A percentile compares a stretch with the other conserved stretches of the same genome.
phyloP scores from a whole-genome alignment of 805 yeast species.

The Hanseniaspora clermontiae region DNA sequence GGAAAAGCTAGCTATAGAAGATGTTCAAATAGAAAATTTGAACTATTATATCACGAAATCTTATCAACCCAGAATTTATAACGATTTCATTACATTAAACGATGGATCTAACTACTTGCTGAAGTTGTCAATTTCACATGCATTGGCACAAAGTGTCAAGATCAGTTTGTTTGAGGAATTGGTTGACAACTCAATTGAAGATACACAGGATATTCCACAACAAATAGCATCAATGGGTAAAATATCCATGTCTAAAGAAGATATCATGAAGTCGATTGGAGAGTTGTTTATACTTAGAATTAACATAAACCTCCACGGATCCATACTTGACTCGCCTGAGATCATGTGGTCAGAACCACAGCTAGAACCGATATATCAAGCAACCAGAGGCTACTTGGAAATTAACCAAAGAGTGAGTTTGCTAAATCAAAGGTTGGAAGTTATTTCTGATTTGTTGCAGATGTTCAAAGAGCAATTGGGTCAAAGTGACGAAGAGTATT shows the following conservation, averaged over 20 bases:
- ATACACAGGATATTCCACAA: conserved; percentile 92
- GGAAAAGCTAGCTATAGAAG: conserved; percentile 79
- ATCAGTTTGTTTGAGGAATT: conserved; percentile 90
- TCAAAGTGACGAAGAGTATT: conserved; percentile 82
- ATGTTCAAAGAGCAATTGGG: conserved; percentile 96
- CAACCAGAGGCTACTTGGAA: conserved; percentile 88
- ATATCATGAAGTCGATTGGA: conserved; percentile 94
- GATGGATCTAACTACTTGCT: conserved; percentile 85
- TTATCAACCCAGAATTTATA: conserved; percentile 89
- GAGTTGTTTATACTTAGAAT: conserved; percentile 81
- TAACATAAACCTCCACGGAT: conserved; percentile 71
- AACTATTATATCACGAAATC: conserved; percentile 87
- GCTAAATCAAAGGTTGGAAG: conserved; percentile 84
- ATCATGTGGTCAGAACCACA: conserved; percentile 99
- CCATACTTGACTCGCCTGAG: conserved; percentile 91
- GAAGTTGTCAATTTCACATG: conserved; percentile 86
- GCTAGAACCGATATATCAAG: conserved; percentile 92
- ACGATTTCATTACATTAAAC: conserved; percentile 84
- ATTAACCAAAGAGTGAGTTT: conserved; percentile 87
- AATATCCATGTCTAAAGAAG: conserved; percentile 85
- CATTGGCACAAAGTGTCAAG: conserved; percentile 89
- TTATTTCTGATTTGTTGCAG: conserved; percentile 80
- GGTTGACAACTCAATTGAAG: conserved; percentile 93
- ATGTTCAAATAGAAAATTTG: conserved; percentile 87
- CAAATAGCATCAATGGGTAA: conserved; percentile 91